Evolutionary conservation across 805 yeast genomes (phyloP).

Genomic region (Starmerella potacharoeniae): DNA sequence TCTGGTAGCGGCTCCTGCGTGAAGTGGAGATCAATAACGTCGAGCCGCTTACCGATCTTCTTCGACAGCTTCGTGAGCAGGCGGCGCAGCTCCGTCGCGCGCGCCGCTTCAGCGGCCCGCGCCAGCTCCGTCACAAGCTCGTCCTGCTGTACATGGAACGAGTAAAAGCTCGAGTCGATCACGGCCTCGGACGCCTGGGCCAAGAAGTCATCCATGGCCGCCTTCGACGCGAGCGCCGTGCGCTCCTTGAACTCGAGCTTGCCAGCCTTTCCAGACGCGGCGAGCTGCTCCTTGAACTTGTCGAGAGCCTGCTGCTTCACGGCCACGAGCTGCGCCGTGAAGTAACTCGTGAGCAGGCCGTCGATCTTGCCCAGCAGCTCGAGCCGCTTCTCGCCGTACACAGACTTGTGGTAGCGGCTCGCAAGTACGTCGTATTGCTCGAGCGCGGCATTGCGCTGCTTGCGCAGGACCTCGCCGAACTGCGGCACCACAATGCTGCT

Average conservation of each 20-base stretch:
- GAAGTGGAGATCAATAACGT: constrained; percentile 28
- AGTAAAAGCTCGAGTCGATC: constrained; percentile 25
- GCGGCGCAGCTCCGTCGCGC: constrained; percentile 23
- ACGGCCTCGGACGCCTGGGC: constrained; percentile 31
- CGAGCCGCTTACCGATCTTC: constrained; percentile 22
- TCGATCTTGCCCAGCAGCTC: constrained; percentile 42
- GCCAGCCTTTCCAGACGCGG: background rate
- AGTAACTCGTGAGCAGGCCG: constrained; percentile 31
- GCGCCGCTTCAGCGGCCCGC: constrained; percentile 28
- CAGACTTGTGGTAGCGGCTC: constrained; percentile 55
- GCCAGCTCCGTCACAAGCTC: constrained; percentile 28
- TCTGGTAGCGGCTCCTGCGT: constrained; percentile 37
- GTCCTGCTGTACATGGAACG: constrained; percentile 20
- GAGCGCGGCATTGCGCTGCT: constrained; percentile 39
- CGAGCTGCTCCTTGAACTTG: constrained; percentile 21
- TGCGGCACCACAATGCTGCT: constrained; percentile 12
- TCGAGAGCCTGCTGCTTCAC: constrained; percentile 30
- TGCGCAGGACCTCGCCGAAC: constrained; percentile 31
- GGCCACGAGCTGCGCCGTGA: constrained; percentile 33
- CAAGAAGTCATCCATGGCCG: constrained; percentile 25
- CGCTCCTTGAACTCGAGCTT: constrained; percentile 23
- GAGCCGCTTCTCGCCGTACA: constrained; percentile 52
- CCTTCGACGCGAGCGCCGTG: constrained; percentile 21
- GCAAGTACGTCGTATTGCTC: constrained; percentile 58
- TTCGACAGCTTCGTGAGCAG: constrained; percentile 36